phyloP scores from a whole-genome alignment of 768 basidiomycete species.

The Mycena albidolilacea region DNA sequence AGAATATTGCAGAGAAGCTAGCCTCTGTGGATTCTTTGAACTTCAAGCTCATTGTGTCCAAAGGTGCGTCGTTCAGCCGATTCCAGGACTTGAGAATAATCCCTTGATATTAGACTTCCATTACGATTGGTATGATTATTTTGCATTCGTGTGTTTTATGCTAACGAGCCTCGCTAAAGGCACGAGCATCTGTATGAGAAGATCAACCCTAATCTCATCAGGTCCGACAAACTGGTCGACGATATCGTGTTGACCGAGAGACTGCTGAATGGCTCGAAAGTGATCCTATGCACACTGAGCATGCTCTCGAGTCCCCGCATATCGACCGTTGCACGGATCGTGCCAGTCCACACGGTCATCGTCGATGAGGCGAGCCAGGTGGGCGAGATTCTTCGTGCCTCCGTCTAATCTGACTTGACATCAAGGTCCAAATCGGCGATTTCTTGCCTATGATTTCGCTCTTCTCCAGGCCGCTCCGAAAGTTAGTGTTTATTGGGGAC shows the following conservation, averaged over 20 bases:
- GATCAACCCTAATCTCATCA: slow-evolving; percentile 64
- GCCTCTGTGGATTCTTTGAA: slow-evolving; percentile 58
- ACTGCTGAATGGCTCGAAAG: slow-evolving; percentile 57
- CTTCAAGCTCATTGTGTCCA: slow-evolving; percentile 76
- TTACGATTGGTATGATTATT: slow-evolving; percentile 66
- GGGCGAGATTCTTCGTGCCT: slow-evolving; percentile 44
- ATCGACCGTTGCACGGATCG: slow-evolving; percentile 43
- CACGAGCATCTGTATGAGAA: slow-evolving; percentile 78
- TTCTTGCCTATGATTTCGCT: slow-evolving; percentile 58
- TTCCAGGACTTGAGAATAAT: background rate
- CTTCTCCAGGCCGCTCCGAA: slow-evolving; percentile 53
- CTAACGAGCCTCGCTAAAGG: slow-evolving; percentile 54
- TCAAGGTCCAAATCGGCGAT: slow-evolving; percentile 51
- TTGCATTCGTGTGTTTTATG: background rate
- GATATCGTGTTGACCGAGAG: slow-evolving; percentile 41
- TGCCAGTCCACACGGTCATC: slow-evolving; percentile 58
- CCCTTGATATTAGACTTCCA: slow-evolving; percentile 62
- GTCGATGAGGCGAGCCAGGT: slow-evolving; percentile 73
- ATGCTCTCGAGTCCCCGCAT: slow-evolving; percentile 67
- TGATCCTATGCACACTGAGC: slow-evolving; percentile 77
- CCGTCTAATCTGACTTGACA: background rate
- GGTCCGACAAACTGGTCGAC: slow-evolving; percentile 52
- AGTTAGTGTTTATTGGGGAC: slow-evolving; percentile 68
- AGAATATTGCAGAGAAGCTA: slow-evolving; percentile 85
- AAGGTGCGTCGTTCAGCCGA: slow-evolving; percentile 32